These are phyloP conservation scores for Ophiostoma sp. DNA, from an alignment of 2,329 filamentous ascomycete species.

Conservation along the genomic window DNA sequence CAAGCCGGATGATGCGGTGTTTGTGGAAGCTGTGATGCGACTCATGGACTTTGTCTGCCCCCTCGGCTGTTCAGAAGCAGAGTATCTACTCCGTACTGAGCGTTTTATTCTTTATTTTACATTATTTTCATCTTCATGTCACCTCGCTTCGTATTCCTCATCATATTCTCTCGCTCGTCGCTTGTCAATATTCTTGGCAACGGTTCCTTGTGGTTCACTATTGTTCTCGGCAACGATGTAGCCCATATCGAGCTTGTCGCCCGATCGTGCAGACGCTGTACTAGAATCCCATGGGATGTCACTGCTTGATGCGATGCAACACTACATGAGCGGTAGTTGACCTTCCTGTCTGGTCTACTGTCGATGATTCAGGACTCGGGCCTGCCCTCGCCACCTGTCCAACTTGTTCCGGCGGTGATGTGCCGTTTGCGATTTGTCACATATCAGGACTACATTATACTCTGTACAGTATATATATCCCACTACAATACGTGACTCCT, in stretches of 20 bases:
- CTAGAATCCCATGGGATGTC: not conserved
- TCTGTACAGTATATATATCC: no score
- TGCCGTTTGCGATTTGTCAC: no score
- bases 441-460: no score
- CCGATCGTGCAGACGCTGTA: not conserved
- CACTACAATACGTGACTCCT: no score
- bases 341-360: no score
- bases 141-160: not conserved
- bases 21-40: not conserved
- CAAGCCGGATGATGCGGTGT: not conserved
- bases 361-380: no score
- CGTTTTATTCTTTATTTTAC: not conserved
- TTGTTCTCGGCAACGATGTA: not conserved
- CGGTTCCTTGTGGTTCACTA: not conserved
- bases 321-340: no score
- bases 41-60: not conserved
- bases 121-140: not conserved
- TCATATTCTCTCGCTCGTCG: not conserved
- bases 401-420: no score
- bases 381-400: no score
- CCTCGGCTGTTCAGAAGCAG: not conserved
- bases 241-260: not conserved
- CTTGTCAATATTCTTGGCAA: not conserved
- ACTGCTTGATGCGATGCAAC: not conserved
- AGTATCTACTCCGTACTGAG: no score